Base-by-base conservation (phyloP, 768 basidiomycete genomes). In the Sporobolomyces roseus region DNA sequence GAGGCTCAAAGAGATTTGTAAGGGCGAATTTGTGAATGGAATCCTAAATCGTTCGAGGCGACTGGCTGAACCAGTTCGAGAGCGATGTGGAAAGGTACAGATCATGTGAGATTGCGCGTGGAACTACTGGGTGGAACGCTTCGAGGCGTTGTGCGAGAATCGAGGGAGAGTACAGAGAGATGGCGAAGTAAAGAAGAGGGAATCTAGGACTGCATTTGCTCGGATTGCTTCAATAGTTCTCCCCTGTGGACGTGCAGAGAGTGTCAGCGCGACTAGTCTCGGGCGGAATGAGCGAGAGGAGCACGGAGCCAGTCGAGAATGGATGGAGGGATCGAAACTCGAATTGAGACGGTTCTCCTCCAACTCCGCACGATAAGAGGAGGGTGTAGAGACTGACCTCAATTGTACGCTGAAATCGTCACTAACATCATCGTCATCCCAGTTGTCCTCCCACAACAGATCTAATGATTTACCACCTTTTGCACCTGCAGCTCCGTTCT, bases 371-470 rank as follows among this genome's bases (percentile, higher is more conserved):
- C n/a, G n/a, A n/a, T n/a, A n/a, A n/a, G n/a, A n/a, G n/a, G n/a
- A n/a, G n/a, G n/a, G 25, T 13, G 21, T 19, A n/a, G 13, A 32
- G 16, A 81, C 89, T 74, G 77, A 93, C 96, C 96, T 86, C 74
- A 99, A 81, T 80, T 96, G 92, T 60, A 90, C 87, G 75, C 91
- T 93, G 77, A 99, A 99, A 73, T 96, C 92, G 75, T 97, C 93
- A 78, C 94, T 94, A 69, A 96, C 87, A 79, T 98, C 94, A 80
- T 99, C 96, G 75, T 99, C 96, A 76, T 99, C 96, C 96, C 96
- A 99, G 78, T 97, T 97, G 75, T 98, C 96, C 82, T 99, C 96
- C 96, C 96, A 99, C 16, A 99, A 81, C 76, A 92, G 90, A 79
- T 96, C 87, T 23, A 89, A 89, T 48, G 87, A 87, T 38, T 88